Conservation (phyloP, 371 early-diverging fungal genomes). For the Haplosporangium sp. region DNA sequence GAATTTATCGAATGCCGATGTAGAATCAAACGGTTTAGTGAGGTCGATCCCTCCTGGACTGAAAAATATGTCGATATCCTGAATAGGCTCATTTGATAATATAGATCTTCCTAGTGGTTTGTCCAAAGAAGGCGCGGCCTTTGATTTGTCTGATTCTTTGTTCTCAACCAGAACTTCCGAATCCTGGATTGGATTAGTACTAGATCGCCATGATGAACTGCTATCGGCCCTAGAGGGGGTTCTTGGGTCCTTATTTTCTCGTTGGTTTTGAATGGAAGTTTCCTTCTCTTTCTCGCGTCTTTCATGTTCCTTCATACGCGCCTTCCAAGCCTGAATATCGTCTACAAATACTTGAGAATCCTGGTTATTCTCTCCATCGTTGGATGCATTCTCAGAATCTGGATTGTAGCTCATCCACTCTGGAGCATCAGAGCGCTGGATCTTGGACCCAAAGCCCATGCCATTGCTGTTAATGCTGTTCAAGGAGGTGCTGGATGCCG, state of each 20-base stretch:
- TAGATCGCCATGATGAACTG: constrained; percentile 57
- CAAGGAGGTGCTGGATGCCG: constrained; percentile 10
- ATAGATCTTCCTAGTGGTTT: constrained; percentile 28
- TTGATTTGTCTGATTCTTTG: constrained; percentile 6
- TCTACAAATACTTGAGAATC: constrained; percentile 58
- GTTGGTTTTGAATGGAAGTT: constrained; percentile 13
- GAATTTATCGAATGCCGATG: constrained; percentile 61
- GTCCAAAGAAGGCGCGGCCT: constrained; percentile 6
- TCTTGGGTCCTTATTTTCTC: constrained; percentile 38
- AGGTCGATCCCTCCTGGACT: constrained; percentile 57
- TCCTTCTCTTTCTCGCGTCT: constrained; percentile 56
- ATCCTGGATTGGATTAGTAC: neutral
- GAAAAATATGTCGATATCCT: constrained; percentile 58
- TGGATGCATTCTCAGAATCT: constrained; percentile 55
- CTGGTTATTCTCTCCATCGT: constrained; percentile 40
- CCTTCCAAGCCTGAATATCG: constrained; percentile 75
- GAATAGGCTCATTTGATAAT: constrained; percentile 37
- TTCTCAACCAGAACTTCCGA: constrained; percentile 15
- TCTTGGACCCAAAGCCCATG: constrained; percentile 11
- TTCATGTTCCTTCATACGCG: constrained; percentile 72
- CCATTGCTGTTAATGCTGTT: constrained; percentile 7
- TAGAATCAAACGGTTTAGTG: constrained; percentile 40
- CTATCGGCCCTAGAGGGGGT: constrained; percentile 53
- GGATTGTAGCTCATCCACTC: constrained; percentile 80
- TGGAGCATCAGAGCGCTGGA: constrained; percentile 60